Evolutionary conservation across 2,329 filamentous ascomycete species (phyloP).

Genomic region (Pseudogymnoascus sp.): DNA sequence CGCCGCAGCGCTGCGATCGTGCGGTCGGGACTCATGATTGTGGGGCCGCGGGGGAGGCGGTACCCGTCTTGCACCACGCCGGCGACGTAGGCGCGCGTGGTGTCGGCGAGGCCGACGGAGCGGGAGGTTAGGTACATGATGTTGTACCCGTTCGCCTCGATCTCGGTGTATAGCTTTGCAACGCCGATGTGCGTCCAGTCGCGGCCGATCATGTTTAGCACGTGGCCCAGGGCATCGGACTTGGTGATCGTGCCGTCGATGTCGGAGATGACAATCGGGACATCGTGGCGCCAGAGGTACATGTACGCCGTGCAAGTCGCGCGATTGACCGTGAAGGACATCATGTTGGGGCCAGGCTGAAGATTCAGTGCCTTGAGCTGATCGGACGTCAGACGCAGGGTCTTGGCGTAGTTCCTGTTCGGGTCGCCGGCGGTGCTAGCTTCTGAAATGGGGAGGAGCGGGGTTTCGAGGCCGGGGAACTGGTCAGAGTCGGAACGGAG

Average conservation of each 20-base stretch:
- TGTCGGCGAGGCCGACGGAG: conserved; percentile 88
- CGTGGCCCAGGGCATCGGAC: conserved; percentile 87
- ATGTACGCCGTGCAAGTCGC: conserved; percentile 88
- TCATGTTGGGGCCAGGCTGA: conserved; percentile 77
- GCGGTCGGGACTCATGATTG: conserved; percentile 88
- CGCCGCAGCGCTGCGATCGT: conserved; percentile 88
- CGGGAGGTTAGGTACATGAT: conserved; percentile 96
- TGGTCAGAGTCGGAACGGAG: conserved; percentile 57
- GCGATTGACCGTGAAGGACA: conserved; percentile 94
- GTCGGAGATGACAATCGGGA: conserved; percentile 93
- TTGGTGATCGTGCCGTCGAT: conserved; percentile 99
- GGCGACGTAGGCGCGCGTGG: conserved; percentile 78
- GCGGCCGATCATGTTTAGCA: conserved; percentile 90
- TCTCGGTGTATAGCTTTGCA: conserved; percentile 94
- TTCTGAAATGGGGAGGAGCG: conserved; percentile 39
- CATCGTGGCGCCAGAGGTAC: conserved; percentile 87
- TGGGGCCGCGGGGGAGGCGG: conserved; percentile 77
- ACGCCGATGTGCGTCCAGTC: conserved; percentile 98
- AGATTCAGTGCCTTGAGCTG: conserved; percentile 81
- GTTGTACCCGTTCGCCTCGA: conserved; percentile 92
- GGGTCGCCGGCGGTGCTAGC: conserved; percentile 56
- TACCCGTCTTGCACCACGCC: conserved; percentile 84
- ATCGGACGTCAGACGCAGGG: conserved; percentile 85
- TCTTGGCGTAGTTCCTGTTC: conserved; percentile 90
- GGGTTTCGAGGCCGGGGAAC: conserved; percentile 49